These are phyloP conservation scores for Ganoderma leucocontextum DNA, from an alignment of 1,284 basidiomycete genomes.

Conservation along the genomic window DNA sequence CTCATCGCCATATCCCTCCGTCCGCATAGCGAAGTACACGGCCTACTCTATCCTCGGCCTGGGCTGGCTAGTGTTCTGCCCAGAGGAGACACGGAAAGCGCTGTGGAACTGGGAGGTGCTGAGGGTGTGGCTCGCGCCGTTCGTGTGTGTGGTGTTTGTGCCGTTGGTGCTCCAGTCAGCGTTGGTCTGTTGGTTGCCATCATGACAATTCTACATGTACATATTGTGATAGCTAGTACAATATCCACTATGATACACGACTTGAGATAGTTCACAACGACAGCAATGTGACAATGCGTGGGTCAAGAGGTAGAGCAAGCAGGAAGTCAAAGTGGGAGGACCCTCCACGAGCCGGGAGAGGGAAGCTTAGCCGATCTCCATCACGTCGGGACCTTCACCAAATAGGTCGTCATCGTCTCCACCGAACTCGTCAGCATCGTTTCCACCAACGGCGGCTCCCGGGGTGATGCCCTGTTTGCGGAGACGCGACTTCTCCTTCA, in stretches of 20 bases:
- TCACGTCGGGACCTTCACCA: slow-evolving; percentile 55
- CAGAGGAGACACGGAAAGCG: slow-evolving; percentile 53
- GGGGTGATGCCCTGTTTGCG: slow-evolving; percentile 66
- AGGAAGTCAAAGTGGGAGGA: not conserved
- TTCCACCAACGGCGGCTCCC: slow-evolving; percentile 54
- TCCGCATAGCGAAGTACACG: slow-evolving; percentile 49
- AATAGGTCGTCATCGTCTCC: slow-evolving; percentile 66
- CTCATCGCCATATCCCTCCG: slow-evolving; percentile 37
- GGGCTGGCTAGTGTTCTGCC: slow-evolving; percentile 62
- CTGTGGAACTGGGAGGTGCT: slow-evolving; percentile 78
- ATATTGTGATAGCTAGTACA: slow-evolving; percentile 7
- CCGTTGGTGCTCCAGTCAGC: slow-evolving; percentile 76
- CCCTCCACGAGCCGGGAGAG: not conserved
- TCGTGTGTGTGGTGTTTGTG: slow-evolving; percentile 74
- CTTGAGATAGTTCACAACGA: slow-evolving; percentile 6
- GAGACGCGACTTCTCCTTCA: slow-evolving; percentile 74
- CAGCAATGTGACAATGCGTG: slow-evolving; percentile 1
- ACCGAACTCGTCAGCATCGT: slow-evolving; percentile 47
- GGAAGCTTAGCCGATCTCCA: slow-evolving; percentile 51
- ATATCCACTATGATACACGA: slow-evolving; percentile 13
- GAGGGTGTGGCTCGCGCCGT: slow-evolving; percentile 79
- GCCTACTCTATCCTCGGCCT: slow-evolving; percentile 58
- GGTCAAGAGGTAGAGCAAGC: not conserved
- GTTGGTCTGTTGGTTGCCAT: slow-evolving; percentile 58
- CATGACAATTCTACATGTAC: slow-evolving; percentile 24